These are phyloP conservation scores for Penstemon eatonii DNA, from an alignment of 257 asterid genomes.

Conservation along the genomic window DNA sequence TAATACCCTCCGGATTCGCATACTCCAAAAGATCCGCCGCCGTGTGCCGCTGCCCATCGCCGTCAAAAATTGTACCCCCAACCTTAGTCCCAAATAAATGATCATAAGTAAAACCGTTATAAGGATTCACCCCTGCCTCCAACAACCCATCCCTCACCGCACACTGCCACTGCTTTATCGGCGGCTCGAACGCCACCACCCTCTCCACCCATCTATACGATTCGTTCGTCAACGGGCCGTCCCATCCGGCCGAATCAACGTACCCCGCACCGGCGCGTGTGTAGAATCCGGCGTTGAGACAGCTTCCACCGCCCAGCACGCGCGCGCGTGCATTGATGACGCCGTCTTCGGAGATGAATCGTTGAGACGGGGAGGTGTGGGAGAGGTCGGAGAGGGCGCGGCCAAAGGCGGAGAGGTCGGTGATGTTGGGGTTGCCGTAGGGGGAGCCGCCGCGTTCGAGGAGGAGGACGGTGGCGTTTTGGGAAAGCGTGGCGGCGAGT, in stretches of 20 bases:
- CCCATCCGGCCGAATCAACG: slow-evolving; percentile 54
- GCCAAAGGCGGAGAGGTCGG: slow-evolving; percentile 56
- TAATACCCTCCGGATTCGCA: slow-evolving; percentile 62
- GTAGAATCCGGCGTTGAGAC: slow-evolving; percentile 78
- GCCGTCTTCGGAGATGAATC: slow-evolving; percentile 80
- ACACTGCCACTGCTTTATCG: slow-evolving; percentile 63
- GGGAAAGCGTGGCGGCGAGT: slow-evolving; percentile 81
- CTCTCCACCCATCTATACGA: slow-evolving; percentile 74
- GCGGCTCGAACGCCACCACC: slow-evolving; percentile 65
- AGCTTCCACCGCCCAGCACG: slow-evolving; percentile 69
- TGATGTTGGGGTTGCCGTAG: slow-evolving; percentile 67
- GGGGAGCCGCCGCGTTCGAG: slow-evolving; percentile 85
- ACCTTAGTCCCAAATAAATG: slow-evolving; percentile 68
- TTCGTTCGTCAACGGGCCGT: slow-evolving; percentile 47
- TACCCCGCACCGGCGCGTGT: slow-evolving; percentile 51
- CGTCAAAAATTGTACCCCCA: slow-evolving; percentile 77
- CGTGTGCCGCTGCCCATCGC: slow-evolving; percentile 56
- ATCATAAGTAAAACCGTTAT: slow-evolving; percentile 73
- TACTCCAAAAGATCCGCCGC: slow-evolving; percentile 77
- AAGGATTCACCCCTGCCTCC: slow-evolving; percentile 57
- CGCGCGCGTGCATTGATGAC: slow-evolving; percentile 69
- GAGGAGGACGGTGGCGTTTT: slow-evolving; percentile 54
- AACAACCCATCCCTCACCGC: slow-evolving; percentile 68
- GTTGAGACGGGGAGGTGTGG: slow-evolving; percentile 66
- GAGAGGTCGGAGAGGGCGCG: slow-evolving; percentile 57